Conservation (phyloP, 169 alveolate species). For the Eimeria praecox region DNA sequence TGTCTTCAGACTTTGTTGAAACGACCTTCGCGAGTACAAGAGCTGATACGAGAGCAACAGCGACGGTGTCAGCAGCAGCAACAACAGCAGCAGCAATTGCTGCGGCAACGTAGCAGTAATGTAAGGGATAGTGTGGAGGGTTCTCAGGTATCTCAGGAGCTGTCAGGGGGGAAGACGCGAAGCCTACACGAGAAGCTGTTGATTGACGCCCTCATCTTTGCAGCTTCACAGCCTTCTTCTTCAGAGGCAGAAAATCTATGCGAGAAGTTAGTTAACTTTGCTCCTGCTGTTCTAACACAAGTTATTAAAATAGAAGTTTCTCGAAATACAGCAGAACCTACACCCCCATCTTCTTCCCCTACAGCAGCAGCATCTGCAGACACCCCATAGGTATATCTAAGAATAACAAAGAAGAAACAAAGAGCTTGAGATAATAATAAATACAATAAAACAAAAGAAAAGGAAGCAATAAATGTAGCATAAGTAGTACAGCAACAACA, state of each 20-base stretch:
- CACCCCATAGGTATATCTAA: background rate
- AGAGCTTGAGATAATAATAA: too few relatives aligned
- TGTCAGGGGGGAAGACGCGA: background rate
- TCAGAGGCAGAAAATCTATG: background rate
- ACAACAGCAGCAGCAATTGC: constrained; percentile 65
- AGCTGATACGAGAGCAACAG: constrained; percentile 55
- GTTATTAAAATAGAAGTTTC: constrained; percentile 42
- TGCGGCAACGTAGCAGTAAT: constrained; percentile 27
- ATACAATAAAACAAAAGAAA: too few relatives aligned
- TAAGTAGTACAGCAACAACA: too few relatives aligned
- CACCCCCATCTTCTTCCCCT: background rate
- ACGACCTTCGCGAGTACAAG: constrained; percentile 37
- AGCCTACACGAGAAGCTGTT: background rate
- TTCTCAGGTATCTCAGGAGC: background rate
- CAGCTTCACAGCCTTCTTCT: background rate
- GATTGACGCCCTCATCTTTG: constrained; percentile 7
- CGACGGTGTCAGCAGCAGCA: constrained; percentile 52
- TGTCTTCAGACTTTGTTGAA: background rate
- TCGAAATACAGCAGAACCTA: background rate
- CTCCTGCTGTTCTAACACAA: constrained; percentile 24
- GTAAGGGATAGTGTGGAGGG: background rate
- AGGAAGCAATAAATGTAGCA: too few relatives aligned
- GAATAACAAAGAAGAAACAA: too few relatives aligned
- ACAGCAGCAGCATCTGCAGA: constrained; percentile 52
- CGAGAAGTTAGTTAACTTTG: background rate